Base-by-base conservation (phyloP, 2,329 filamentous ascomycete species). In the Alternaria dauci region DNA sequence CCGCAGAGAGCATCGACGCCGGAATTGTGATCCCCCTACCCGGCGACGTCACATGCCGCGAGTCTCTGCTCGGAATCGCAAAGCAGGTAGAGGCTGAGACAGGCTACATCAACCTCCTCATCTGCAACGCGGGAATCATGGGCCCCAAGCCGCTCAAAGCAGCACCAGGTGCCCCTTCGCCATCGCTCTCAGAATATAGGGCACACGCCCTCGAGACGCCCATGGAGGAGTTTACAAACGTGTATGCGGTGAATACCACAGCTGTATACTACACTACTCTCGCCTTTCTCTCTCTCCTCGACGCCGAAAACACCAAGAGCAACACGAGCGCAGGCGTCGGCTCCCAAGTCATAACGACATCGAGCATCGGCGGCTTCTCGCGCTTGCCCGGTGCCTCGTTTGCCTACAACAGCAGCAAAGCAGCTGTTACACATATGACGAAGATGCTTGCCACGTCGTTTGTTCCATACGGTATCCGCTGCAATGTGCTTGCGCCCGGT, bases 401-500 rank as follows among this genome's bases (percentile, higher is more conserved):
- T 58, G 68, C 70, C n/a, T 71, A 73, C 39, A 68, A 63, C 23
- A 63, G 61, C 30, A 69, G 80, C 50, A 86, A 86, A 67, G 80
- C 82, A 0, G 83, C 78, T 0, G 75, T 78, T 4, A 84, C 79
- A 1, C 81, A 84, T 63, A 63, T 86, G 55, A 79, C 83, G 20
- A 86, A 86, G 71, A 78, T 80, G 71, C 72, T 86, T 20, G 73
- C 82, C 0, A 85, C 83, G 2, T 63, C 63, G 5, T 78, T 74
- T 62, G 81, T 63, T 23, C 77, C 65, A 52, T 81, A 73, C 52
- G 71, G 76, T 23, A 85, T 86, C 39, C 78, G 84, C 1, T 79
- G 79, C 8, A 86, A 86, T 70, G 77, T 81, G 1, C 78, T 86
- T 46, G 79, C 83, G 8, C 83, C 84, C 4, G 85, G 84, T 2